phyloP scores from a whole-genome alignment of 2,329 filamentous ascomycete species.

The Fusarium sp. region DNA sequence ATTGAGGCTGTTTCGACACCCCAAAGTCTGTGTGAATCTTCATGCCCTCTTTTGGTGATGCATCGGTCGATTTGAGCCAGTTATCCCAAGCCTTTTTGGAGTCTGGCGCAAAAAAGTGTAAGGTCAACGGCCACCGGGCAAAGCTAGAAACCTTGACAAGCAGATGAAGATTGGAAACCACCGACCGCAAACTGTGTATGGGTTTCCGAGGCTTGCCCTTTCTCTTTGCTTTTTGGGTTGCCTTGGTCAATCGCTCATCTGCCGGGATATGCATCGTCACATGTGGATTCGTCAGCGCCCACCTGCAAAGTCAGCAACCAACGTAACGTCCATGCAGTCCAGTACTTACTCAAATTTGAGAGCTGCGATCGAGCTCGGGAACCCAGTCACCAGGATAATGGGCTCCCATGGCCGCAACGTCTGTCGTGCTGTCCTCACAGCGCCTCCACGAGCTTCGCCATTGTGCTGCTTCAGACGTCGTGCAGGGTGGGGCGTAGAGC shows the following conservation, averaged over 20 bases:
- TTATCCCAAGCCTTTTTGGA: slow-evolving; percentile 78
- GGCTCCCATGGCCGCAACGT: slow-evolving; percentile 91
- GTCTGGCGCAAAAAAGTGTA: slow-evolving; percentile 84
- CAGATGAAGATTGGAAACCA: slow-evolving; percentile 86
- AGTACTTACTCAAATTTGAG: slow-evolving; percentile 89
- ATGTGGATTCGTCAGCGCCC: slow-evolving; percentile 92
- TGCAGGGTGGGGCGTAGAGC: slow-evolving; percentile 90
- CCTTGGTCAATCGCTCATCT: slow-evolving; percentile 70
- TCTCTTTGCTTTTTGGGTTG: slow-evolving; percentile 64
- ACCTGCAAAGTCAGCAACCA: slow-evolving; percentile 66
- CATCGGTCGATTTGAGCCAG: slow-evolving; percentile 67
- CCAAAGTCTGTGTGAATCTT: slow-evolving; percentile 72
- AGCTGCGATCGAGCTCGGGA: slow-evolving; percentile 88
- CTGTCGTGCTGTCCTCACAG: slow-evolving; percentile 78
- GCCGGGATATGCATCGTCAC: slow-evolving; percentile 83
- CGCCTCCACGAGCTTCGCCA: slow-evolving; percentile 85
- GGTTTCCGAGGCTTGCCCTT: slow-evolving; percentile 72
- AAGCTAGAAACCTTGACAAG: slow-evolving; percentile 87
- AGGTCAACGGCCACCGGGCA: slow-evolving; percentile 82
- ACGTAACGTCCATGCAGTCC: neutral
- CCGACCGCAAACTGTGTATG: slow-evolving; percentile 73
- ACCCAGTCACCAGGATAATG: slow-evolving; percentile 88
- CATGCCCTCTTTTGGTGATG: slow-evolving; percentile 64
- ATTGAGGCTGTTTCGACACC: slow-evolving; percentile 36
- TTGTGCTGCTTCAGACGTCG: slow-evolving; percentile 94